Base-by-base conservation (phyloP, 2,329 filamentous ascomycete genomes). In the Paecilomyces fulvus region DNA sequence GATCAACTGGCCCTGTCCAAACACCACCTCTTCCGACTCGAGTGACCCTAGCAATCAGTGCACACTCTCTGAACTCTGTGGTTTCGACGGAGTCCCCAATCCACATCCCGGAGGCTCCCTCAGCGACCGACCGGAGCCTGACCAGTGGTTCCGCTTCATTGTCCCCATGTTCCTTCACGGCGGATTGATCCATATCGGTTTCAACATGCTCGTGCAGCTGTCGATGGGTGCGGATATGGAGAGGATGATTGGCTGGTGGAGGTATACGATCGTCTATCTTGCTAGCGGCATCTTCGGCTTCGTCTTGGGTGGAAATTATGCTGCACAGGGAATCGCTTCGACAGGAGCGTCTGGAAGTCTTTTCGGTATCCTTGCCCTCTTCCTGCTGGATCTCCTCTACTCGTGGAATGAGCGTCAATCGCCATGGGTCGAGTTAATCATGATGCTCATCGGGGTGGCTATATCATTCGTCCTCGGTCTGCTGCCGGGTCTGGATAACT, bases 101-200 rank as follows among this genome's bases (percentile, higher is more conserved):
- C 88, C 89, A 8, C 67, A 77, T 2, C 64, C 70, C 17, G 69
- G 70, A 25, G 76, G 77, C 48, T 71, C 75, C 49, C 67, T 81
- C 53, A 80, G 84, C 63, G 79, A 86, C 58, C 70, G 71, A 9
- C 77, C 87, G 1, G 80, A 83, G 59, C 94, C 94, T 0, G 86
- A 97, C 69, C 94, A 99, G 72, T 99, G 94, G 94, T 99, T 83
- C 75, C 88, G 94, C 59, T 97, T 99, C 77, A 96, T 99, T 67
- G 77, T 87, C 1, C 92, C 94, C 43, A 96, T 99, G 59, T 99
- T 99, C 76, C 78, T 99, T 65, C 94, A 99, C 67, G 91, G 90
- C 1, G 94, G 94, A 12, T 75, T 99, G 56, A 87, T 99, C 60
- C 94, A 99, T 69, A 96, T 99, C 57, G 89, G 85, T 14, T 96